Conservation (phyloP, 257 asterid species). For the Solanum piurae region DNA sequence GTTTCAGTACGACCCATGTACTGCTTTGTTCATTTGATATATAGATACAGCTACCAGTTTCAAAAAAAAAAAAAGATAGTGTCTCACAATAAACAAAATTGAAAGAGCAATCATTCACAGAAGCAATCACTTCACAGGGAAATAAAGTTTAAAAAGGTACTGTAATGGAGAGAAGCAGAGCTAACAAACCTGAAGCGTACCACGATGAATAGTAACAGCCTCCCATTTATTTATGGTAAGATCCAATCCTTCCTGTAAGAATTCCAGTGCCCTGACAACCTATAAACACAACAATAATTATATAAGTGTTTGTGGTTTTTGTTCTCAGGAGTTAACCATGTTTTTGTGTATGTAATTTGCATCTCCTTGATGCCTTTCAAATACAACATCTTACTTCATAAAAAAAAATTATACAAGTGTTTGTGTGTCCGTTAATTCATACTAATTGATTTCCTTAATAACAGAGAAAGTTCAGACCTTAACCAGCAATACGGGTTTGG, state of each 20-base stretch:
- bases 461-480: not conserved
- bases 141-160: not conserved
- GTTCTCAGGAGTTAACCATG: not conserved
- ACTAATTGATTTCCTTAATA: not conserved
- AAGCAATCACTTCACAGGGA: not conserved
- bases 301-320: not conserved
- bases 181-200: slow-evolving; percentile 98
- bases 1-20: not conserved
- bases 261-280: slow-evolving; percentile 90
- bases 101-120: not conserved
- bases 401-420: not conserved
- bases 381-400: not conserved
- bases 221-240: slow-evolving; percentile 51
- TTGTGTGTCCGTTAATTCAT: not conserved
- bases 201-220: slow-evolving; percentile 85
- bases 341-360: not conserved
- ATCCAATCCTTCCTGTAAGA: slow-evolving; percentile 65
- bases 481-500: not conserved
- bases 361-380: not conserved
- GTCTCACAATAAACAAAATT: not conserved
- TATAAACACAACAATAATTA: slow-evolving; percentile 9
- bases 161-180: slow-evolving; percentile 1
- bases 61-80: not conserved
- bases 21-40: not conserved
- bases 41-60: not conserved